Evolutionary conservation across 139 green algal genomes (phyloP).

Genomic region (Picocystis salinarum): DNA sequence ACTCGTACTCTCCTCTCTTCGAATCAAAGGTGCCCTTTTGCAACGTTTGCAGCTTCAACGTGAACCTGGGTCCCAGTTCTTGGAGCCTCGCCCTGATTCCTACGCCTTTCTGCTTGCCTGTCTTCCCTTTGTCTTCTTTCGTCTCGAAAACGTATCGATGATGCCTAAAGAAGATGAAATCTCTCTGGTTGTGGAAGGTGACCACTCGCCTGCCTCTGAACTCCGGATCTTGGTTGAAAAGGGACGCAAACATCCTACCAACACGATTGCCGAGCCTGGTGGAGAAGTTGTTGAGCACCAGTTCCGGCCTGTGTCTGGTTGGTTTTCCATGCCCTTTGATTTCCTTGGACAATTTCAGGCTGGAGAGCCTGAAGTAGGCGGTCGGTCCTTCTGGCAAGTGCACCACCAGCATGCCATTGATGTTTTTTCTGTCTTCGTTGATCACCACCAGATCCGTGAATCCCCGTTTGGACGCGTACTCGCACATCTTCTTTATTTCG

Average conservation of each 20-base stretch:
- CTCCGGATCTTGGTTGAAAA: constrained; percentile 80
- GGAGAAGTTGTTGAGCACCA: constrained; percentile 88
- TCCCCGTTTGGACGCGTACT: constrained; percentile 47
- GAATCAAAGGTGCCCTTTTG: constrained; percentile 91
- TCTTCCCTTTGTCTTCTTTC: constrained; percentile 25
- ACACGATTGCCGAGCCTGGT: constrained; percentile 67
- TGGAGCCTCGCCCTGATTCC: constrained; percentile 22
- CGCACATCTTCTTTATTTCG: constrained; percentile 72
- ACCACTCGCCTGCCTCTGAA: constrained; percentile 74
- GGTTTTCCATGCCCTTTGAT: constrained; percentile 67
- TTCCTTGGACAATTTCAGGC: constrained; percentile 53
- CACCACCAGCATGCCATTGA: constrained; percentile 67
- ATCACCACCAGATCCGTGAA: constrained; percentile 76
- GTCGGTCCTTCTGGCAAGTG: constrained; percentile 81
- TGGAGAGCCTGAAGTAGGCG: constrained; percentile 57
- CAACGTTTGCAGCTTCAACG: constrained; percentile 68
- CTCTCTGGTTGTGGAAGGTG: constrained; percentile 97
- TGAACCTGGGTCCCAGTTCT: constrained; percentile 93
- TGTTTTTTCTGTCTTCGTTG: constrained; percentile 71
- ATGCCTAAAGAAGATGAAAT: constrained; percentile 91
- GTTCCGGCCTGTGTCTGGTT: constrained; percentile 61
- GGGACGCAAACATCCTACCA: constrained; percentile 66
- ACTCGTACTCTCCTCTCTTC: constrained; percentile 91
- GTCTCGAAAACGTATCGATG: constrained; percentile 66
- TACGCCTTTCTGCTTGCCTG: constrained; percentile 9